Percentiles rank a stretch among this genome's conserved stretches.
Evolutionary conservation across 495 filamentous ascomycete genomes (phyloP).

Genomic region (Penicillium verhagenii): DNA sequence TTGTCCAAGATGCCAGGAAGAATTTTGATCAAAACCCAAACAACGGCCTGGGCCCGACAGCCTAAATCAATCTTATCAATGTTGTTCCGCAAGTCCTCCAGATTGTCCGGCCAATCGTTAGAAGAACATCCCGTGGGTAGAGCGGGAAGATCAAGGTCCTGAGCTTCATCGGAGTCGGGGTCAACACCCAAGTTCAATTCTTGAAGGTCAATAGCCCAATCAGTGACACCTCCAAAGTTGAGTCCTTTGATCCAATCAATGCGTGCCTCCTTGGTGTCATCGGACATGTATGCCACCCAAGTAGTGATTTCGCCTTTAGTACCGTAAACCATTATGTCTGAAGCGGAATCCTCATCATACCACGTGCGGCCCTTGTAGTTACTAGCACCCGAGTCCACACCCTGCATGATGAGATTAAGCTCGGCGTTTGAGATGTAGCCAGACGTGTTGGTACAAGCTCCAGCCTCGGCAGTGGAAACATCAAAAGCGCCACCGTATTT

Average conservation of each 20-base stretch:
- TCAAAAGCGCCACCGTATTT: neutral
- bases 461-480: slow-evolving; percentile 4
- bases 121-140: neutral
- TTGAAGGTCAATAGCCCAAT: slow-evolving; percentile 44
- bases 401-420: slow-evolving; percentile 7
- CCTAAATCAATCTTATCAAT: neutral
- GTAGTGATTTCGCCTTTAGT: slow-evolving; percentile 32
- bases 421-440: slow-evolving; percentile 28
- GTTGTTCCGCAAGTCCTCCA: neutral
- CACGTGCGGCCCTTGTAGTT: neutral
- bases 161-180: neutral
- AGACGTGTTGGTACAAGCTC: slow-evolving; percentile 21
- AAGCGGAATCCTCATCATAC: slow-evolving; percentile 4
- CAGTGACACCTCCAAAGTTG: slow-evolving; percentile 34
- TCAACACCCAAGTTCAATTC: neutral
- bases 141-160: neutral
- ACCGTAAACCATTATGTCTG: slow-evolving; percentile 37
- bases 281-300: slow-evolving; percentile 38
- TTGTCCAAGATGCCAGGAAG: neutral
- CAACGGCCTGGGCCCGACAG: neutral
- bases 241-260: slow-evolving; percentile 15
- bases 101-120: neutral
- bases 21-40: neutral
- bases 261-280: slow-evolving; percentile 18
- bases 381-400: neutral